These are phyloP conservation scores for Zymoseptoria brevis DNA, from an alignment of 2,329 filamentous ascomycete genomes.

Conservation along the genomic window DNA sequence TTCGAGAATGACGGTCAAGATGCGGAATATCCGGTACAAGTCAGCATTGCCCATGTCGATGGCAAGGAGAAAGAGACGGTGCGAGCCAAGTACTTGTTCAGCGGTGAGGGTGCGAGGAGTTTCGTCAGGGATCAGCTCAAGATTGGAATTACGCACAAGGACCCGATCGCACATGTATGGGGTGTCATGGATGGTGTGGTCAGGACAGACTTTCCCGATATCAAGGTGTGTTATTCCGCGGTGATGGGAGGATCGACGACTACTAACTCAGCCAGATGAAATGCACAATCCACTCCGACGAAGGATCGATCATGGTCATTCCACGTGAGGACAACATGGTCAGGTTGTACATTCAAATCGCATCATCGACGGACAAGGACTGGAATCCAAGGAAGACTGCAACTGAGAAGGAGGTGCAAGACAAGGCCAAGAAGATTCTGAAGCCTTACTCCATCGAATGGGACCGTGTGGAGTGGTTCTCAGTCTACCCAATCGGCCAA, in stretches of 20 bases:
- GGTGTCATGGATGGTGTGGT: conserved; percentile 61
- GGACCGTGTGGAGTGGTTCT: conserved; percentile 60
- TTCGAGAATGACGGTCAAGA: conserved; percentile 54
- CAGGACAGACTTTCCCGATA: conserved; percentile 55
- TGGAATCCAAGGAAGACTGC: conserved; percentile 54
- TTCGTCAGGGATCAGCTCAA: conserved; percentile 56
- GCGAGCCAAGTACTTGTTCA: conserved; percentile 55
- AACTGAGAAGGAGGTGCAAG: conserved; percentile 52
- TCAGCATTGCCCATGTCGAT: conserved; percentile 68
- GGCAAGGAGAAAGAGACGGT: conserved; percentile 59
- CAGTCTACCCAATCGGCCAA: conserved; percentile 58
- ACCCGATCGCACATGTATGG: conserved; percentile 57
- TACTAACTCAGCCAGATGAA: conserved; percentile 44
- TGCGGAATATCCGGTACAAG: conserved; percentile 69
- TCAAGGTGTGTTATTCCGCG: conserved; percentile 39
- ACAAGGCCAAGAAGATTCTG: conserved; percentile 50
- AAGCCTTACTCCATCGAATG: conserved; percentile 54
- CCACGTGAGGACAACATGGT: conserved; percentile 48
- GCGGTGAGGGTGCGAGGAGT: conserved; percentile 54
- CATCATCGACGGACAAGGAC: conserved; percentile 53
- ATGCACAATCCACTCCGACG: conserved; percentile 59
- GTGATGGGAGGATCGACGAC: neutral
- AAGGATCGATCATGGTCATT: conserved; percentile 58
- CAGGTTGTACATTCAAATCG: conserved; percentile 52
- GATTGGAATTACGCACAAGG: conserved; percentile 57